Evolutionary conservation across 1,284 basidiomycete genomes (phyloP).

Genomic region (Gymnopus androsaceus): DNA sequence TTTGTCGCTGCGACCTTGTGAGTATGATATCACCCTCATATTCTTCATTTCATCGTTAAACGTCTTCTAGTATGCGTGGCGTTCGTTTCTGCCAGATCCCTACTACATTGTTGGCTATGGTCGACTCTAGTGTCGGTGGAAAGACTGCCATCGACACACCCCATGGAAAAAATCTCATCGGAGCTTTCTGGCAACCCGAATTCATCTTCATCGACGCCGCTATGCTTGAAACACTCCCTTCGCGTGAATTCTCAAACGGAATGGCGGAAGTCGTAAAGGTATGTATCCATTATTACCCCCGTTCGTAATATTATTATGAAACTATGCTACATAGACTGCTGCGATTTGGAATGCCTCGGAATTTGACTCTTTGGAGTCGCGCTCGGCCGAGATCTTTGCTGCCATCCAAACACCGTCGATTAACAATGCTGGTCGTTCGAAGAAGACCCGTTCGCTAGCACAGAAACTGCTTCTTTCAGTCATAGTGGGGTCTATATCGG

Average conservation of each 20-base stretch:
- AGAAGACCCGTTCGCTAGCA: constrained; percentile 69
- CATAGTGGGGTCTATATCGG: constrained; percentile 85
- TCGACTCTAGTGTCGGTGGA: constrained; percentile 95
- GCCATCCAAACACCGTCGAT: constrained; percentile 78
- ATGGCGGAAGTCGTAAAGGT: constrained; percentile 99
- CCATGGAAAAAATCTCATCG: constrained; percentile 96
- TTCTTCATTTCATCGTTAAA: neutral
- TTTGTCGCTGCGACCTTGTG: constrained; percentile 99
- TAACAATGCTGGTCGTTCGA: constrained; percentile 61
- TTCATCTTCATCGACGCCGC: constrained; percentile 98
- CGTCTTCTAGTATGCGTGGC: constrained; percentile 70
- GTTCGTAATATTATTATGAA: neutral
- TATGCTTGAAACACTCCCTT: constrained; percentile 91
- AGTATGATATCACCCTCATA: constrained; percentile 39
- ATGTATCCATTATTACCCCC: too few relatives aligned
- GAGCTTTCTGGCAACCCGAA: constrained; percentile 97
- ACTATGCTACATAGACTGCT: constrained; percentile 67
- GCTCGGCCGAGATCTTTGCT: constrained; percentile 79
- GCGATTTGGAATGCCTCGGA: constrained; percentile 93
- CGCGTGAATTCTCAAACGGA: constrained; percentile 94
- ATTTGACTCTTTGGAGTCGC: constrained; percentile 84
- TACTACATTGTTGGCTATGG: constrained; percentile 96
- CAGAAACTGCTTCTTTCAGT: constrained; percentile 82
- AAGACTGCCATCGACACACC: constrained; percentile 98
- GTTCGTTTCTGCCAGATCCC: constrained; percentile 89